phyloP scores from a whole-genome alignment of 1,284 basidiomycete species.

The Austroboletus novae-zelandiae region DNA sequence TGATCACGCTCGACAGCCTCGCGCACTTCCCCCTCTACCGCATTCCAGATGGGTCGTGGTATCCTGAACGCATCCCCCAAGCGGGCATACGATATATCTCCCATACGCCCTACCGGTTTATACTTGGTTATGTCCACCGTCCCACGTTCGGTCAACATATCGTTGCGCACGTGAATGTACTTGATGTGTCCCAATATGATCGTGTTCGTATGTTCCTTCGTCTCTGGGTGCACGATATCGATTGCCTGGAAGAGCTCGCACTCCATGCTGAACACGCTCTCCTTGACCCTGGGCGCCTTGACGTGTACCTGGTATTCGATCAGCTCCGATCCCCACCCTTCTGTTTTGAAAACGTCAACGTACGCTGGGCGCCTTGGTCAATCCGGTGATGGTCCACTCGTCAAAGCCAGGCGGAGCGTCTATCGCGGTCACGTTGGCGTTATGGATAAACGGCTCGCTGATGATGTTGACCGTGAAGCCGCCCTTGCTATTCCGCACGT shows the following conservation, averaged over 20 bases:
- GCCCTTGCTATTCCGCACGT: conserved; percentile 54
- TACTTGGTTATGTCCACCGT: conserved; percentile 54
- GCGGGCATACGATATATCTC: conserved; percentile 51
- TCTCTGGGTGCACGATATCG: conserved; percentile 44
- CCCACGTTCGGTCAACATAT: conserved; percentile 36
- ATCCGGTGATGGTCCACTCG: conserved; percentile 66
- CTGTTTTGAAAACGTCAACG: not conserved
- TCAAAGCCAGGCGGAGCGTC: conserved; percentile 56
- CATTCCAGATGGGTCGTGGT: conserved; percentile 46
- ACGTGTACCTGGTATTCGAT: conserved; percentile 41
- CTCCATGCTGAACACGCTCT: conserved; percentile 72
- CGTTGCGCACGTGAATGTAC: conserved; percentile 61
- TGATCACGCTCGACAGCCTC: not conserved
- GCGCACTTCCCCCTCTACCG: conserved; percentile 39
- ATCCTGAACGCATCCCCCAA: conserved; percentile 47
- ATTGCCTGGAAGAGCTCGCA: conserved; percentile 53
- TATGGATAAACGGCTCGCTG: conserved; percentile 65
- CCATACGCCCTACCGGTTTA: conserved; percentile 54
- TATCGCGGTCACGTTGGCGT: conserved; percentile 59
- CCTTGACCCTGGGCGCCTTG: conserved; percentile 63
- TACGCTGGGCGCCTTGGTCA: conserved; percentile 59
- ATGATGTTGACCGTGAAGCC: conserved; percentile 70
- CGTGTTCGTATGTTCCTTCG: conserved; percentile 37
- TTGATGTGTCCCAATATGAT: conserved; percentile 60
- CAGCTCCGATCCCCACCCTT: too few relatives aligned